Percentiles rank a stretch among this genome's conserved stretches.
Evolutionary conservation across 768 basidiomycete species (phyloP).

Genomic region (Mycena haematopus): DNA sequence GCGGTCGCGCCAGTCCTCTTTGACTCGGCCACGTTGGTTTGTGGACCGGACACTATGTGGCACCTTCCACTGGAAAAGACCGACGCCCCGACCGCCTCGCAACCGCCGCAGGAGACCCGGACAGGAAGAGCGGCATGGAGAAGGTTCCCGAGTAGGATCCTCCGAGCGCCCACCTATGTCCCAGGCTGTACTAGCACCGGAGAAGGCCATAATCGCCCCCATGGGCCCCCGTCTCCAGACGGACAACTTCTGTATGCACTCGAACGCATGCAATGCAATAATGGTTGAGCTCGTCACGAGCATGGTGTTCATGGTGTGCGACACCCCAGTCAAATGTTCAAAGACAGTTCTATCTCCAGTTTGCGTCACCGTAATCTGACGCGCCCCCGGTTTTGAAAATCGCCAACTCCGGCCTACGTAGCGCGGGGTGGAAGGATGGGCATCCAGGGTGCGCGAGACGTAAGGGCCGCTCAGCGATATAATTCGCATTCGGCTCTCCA

Average conservation of each 20-base stretch:
- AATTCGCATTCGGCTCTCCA: not conserved
- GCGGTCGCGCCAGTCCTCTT: not conserved
- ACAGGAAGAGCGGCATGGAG: not conserved
- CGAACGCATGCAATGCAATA: not conserved
- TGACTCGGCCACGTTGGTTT: not conserved
- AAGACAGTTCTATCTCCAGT: not conserved
- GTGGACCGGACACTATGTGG: too few relatives aligned
- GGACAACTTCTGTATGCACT: too few relatives aligned
- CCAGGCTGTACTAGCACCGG: not conserved
- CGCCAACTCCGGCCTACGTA: not conserved
- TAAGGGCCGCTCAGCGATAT: too few relatives aligned
- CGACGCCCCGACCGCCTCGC: not conserved
- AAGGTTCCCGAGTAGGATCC: not conserved
- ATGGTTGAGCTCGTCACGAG: not conserved
- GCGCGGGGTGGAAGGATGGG: too few relatives aligned
- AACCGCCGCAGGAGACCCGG: not conserved
- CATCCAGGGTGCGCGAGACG: too few relatives aligned
- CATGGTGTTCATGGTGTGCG: not conserved
- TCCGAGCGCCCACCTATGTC: not conserved
- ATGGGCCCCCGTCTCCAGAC: not conserved
- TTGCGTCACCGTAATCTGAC: not conserved
- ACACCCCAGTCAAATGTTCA: not conserved
- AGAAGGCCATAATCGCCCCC: not conserved
- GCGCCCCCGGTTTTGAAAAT: not conserved
- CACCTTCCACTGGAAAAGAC: not conserved